phyloP scores from a whole-genome alignment of 768 basidiomycete genomes.

The Lactarius quietus region DNA sequence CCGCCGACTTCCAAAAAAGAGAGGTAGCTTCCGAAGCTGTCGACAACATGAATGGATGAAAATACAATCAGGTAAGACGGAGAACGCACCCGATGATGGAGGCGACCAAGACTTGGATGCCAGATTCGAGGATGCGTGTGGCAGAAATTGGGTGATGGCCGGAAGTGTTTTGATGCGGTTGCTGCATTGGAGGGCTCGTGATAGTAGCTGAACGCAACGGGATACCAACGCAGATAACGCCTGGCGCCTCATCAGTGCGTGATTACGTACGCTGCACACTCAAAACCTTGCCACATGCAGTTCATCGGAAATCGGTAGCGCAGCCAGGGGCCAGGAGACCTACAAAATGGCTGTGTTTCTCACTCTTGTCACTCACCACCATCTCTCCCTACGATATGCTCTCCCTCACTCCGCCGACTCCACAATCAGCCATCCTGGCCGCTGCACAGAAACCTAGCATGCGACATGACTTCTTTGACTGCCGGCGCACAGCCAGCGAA shows the following conservation, averaged over 20 bases:
- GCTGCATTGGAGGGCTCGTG: conserved; percentile 5
- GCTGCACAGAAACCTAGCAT: conserved; percentile 8
- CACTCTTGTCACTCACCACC: neutral
- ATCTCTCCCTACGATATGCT: conserved; percentile 10
- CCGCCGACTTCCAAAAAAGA: conserved; percentile 24
- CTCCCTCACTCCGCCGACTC: conserved; percentile 12
- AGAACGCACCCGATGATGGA: conserved; percentile 22
- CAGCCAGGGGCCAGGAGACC: too few species aligned
- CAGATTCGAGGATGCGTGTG: conserved; percentile 9
- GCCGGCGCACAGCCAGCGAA: conserved; percentile 25
- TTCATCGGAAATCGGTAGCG: neutral
- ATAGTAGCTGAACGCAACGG: too few species aligned
- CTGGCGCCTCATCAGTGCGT: neutral
- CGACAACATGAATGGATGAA: neutral
- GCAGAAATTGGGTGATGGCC: neutral
- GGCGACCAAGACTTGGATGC: conserved; percentile 20
- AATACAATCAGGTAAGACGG: neutral
- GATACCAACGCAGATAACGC: neutral
- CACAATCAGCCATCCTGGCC: conserved; percentile 17
- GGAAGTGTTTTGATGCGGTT: conserved; percentile 1
- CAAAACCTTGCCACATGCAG: neutral
- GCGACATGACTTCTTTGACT: neutral
- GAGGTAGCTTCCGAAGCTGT: conserved; percentile 22
- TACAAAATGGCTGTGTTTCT: neutral
- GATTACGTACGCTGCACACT: conserved; percentile 12